phyloP scores from a whole-genome alignment of 225 moss, liverwort and hornwort species.

The Takakia lepidozioides region DNA sequence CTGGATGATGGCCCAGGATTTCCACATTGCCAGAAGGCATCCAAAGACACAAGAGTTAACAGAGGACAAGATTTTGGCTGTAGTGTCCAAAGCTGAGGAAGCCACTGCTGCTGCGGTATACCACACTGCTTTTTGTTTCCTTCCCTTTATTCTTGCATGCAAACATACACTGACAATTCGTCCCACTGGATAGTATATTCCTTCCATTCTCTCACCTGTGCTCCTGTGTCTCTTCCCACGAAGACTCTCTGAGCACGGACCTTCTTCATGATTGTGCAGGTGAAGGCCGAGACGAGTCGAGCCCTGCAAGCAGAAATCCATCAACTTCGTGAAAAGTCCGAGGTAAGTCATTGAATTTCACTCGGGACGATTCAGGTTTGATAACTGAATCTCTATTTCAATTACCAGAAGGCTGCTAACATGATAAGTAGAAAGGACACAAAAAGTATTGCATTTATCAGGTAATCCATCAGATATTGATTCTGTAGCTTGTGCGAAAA shows the following conservation, averaged over 20 bases:
- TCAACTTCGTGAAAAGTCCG: slow-evolving; percentile 45
- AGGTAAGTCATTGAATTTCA: slow-evolving; percentile 48
- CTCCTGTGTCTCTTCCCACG: background rate
- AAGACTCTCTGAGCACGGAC: no score
- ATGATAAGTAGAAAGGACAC: no score
- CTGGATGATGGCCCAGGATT: slow-evolving; percentile 50
- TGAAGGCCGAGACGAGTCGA: slow-evolving; percentile 41
- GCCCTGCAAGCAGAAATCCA: slow-evolving; percentile 61
- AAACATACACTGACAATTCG: background rate
- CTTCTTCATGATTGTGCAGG: slow-evolving; percentile 22
- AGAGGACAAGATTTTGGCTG: slow-evolving; percentile 61
- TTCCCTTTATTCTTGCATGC: slow-evolving; percentile 2
- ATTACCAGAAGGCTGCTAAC: no score
- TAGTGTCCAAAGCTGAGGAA: slow-evolving; percentile 78
- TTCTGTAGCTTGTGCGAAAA: no score
- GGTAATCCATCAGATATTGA: no score
- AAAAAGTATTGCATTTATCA: no score
- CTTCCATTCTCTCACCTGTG: no score
- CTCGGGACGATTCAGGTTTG: no score
- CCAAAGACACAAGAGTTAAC: slow-evolving; percentile 47
- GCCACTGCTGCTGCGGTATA: slow-evolving; percentile 44
- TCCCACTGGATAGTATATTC: no score
- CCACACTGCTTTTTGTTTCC: slow-evolving; percentile 5
- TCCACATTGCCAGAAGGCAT: slow-evolving; percentile 85
- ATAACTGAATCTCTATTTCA: no score